Evolutionary conservation across 2,329 filamentous ascomycete genomes (phyloP).

Genomic region (Penicillium sp.): DNA sequence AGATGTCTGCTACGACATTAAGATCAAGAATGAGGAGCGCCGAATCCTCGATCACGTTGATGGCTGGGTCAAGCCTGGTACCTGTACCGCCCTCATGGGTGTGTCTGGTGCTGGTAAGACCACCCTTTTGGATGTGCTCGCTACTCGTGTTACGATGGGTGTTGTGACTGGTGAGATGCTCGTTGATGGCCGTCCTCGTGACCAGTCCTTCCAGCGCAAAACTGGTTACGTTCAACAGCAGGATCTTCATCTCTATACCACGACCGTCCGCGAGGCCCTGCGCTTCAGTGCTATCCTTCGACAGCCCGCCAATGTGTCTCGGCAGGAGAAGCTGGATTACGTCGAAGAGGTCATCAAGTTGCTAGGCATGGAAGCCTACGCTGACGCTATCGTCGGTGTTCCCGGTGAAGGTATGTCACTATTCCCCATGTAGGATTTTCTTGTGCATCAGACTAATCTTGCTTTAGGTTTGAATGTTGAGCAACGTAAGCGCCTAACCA

Average conservation of each 20-base stretch:
- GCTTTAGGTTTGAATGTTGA: constrained; percentile 50
- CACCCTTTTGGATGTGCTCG: constrained; percentile 78
- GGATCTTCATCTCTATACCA: constrained; percentile 78
- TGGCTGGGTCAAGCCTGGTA: constrained; percentile 91
- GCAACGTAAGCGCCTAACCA: constrained; percentile 72
- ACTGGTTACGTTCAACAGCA: constrained; percentile 91
- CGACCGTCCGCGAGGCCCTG: constrained; percentile 82
- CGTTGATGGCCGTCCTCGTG: constrained; percentile 68
- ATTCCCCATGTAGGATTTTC: background rate
- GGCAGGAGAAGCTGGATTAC: constrained; percentile 74
- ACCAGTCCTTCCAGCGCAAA: constrained; percentile 81
- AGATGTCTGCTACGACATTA: constrained; percentile 74
- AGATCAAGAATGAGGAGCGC: constrained; percentile 69
- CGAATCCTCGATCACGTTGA: constrained; percentile 79
- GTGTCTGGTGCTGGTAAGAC: constrained; percentile 93
- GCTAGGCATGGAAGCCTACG: constrained; percentile 82
- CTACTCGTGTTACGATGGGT: constrained; percentile 80
- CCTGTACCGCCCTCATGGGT: constrained; percentile 81
- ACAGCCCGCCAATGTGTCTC: constrained; percentile 68
- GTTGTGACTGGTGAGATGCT: constrained; percentile 82
- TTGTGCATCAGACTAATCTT: background rate
- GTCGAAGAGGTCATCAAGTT: constrained; percentile 88
- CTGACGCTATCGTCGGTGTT: constrained; percentile 84
- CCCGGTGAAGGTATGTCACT: constrained; percentile 60
- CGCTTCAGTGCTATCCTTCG: constrained; percentile 80